Evolutionary conservation across 257 asterid species (phyloP).

Genomic region (Solanum piurae): DNA sequence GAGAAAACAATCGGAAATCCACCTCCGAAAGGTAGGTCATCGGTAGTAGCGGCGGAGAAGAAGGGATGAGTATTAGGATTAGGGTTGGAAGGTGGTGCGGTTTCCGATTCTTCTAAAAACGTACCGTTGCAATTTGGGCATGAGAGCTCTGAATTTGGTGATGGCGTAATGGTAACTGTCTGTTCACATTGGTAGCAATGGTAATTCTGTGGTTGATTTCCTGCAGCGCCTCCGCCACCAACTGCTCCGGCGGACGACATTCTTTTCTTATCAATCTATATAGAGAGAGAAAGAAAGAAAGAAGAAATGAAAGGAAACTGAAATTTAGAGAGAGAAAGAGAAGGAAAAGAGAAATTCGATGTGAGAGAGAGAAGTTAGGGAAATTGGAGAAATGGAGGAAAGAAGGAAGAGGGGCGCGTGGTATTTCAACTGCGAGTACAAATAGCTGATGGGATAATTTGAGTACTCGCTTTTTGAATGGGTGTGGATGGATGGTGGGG

Average conservation of each 20-base stretch:
- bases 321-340: background rate
- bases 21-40: conserved; percentile 20
- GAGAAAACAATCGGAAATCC: conserved; percentile 11
- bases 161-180: conserved; percentile 31
- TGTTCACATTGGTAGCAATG: conserved; percentile 65
- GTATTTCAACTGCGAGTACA: background rate
- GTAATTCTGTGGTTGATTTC: conserved; percentile 13
- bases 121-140: conserved; percentile 72
- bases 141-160: conserved; percentile 45
- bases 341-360: background rate
- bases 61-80: conserved; percentile 9
- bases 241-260: conserved; percentile 5
- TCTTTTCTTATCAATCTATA: background rate
- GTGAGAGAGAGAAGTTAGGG: background rate
- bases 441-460: background rate
- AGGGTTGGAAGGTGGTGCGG: conserved; percentile 26
- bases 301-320: background rate
- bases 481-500: background rate
- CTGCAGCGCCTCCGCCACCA: conserved; percentile 1
- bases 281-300: background rate
- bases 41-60: conserved; percentile 11
- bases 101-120: conserved; percentile 59
- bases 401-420: background rate
- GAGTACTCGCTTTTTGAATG: background rate
- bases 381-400: background rate